Evolutionary conservation across 2,329 filamentous ascomycete genomes (phyloP).

Genomic region (Fusarium compactum): DNA sequence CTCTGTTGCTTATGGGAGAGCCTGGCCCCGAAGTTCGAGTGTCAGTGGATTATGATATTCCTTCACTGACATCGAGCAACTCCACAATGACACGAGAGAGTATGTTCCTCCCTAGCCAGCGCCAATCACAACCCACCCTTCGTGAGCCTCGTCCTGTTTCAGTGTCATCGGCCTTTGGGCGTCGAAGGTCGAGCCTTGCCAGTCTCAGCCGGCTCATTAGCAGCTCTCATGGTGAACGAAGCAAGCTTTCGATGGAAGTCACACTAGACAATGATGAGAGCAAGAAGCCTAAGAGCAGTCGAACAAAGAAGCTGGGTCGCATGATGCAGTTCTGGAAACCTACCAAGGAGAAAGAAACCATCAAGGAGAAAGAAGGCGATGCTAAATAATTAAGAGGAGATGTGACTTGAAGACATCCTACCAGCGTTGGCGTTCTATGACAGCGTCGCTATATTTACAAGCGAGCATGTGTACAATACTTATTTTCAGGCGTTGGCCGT

Average conservation of each 20-base stretch:
- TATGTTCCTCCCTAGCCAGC: slow-evolving; percentile 58
- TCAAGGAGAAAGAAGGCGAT: slow-evolving; percentile 59
- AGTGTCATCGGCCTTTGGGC: slow-evolving; percentile 72
- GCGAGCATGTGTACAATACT: slow-evolving; percentile 55
- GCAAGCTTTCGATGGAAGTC: slow-evolving; percentile 79
- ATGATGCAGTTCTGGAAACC: slow-evolving; percentile 85
- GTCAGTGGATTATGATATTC: slow-evolving; percentile 77
- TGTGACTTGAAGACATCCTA: slow-evolving; percentile 15
- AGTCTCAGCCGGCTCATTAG: slow-evolving; percentile 82
- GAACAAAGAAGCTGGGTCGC: slow-evolving; percentile 76
- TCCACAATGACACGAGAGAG: slow-evolving; percentile 82
- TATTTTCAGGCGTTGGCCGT: slow-evolving; percentile 45
- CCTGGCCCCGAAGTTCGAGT: slow-evolving; percentile 78
- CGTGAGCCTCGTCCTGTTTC: slow-evolving; percentile 71
- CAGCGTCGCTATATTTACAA: slow-evolving; percentile 52
- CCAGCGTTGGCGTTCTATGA: slow-evolving; percentile 33
- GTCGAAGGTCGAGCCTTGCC: slow-evolving; percentile 79
- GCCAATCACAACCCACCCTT: slow-evolving; percentile 62
- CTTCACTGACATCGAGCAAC: slow-evolving; percentile 79
- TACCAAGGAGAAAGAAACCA: slow-evolving; percentile 65
- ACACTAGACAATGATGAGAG: slow-evolving; percentile 65
- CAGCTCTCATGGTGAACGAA: slow-evolving; percentile 78
- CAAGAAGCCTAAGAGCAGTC: slow-evolving; percentile 70
- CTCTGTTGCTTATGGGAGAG: slow-evolving; percentile 75
- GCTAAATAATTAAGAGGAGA: slow-evolving; percentile 40